Percentiles rank a stretch among this genome's conserved stretches.
These are phyloP conservation scores for Penicillium atrosanguineum DNA, from an alignment of 495 filamentous ascomycete genomes.

Conservation along the genomic window DNA sequence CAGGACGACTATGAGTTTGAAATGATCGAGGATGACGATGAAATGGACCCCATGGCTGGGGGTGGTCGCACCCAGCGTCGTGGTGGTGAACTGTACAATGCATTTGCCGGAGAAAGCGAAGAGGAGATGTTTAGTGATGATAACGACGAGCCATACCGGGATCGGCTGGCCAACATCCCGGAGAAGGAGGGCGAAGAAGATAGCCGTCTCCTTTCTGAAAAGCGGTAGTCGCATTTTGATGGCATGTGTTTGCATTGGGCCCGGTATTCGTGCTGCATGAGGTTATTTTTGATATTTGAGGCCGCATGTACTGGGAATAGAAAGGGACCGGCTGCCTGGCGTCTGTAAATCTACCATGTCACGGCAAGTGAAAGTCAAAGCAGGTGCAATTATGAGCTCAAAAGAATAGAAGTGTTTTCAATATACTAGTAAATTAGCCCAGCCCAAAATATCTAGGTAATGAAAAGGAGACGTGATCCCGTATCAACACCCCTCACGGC, in stretches of 20 bases:
- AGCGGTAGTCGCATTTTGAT: conserved; percentile 10
- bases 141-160: conserved; percentile 47
- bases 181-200: conserved; percentile 19
- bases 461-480: neutral
- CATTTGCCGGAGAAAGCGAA: conserved; percentile 81
- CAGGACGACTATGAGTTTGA: conserved; percentile 94
- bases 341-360: conserved; percentile 15
- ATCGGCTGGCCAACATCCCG: conserved; percentile 28
- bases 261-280: conserved; percentile 9
- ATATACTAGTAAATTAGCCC: neutral
- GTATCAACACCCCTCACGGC: neutral
- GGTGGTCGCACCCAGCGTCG: conserved; percentile 49
- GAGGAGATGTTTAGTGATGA: conserved; percentile 64
- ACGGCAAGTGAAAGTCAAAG: conserved; percentile 3
- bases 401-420: neutral
- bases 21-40: conserved; percentile 81
- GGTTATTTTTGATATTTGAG: conserved; percentile 3
- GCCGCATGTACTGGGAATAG: conserved; percentile 4
- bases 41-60: conserved; percentile 53
- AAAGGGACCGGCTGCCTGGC: conserved; percentile 7
- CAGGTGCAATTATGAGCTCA: neutral
- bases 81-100: conserved; percentile 87
- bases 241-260: conserved; percentile 12
- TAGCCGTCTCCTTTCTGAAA: conserved; percentile 21
- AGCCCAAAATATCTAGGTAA: neutral